A percentile compares a stretch with the other conserved stretches of the same genome.
These are phyloP conservation scores for Juglanconis sp. DNA, from an alignment of 2,329 filamentous ascomycete genomes.

Conservation along the genomic window DNA sequence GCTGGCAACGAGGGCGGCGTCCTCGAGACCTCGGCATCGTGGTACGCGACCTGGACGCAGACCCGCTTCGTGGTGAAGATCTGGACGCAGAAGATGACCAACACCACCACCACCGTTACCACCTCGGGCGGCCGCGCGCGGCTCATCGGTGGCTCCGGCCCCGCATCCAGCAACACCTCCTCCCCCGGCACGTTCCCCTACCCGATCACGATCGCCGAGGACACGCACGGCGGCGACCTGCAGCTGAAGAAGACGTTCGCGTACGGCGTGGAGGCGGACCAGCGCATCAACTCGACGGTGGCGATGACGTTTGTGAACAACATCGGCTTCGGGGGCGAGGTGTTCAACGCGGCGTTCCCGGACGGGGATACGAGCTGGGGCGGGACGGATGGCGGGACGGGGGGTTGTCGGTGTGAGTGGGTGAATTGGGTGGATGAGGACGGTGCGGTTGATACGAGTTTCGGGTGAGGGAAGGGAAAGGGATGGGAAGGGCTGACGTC, in stretches of 20 bases:
- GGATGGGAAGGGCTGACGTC: neutral
- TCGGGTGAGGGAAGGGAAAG: neutral
- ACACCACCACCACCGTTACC: conserved; percentile 31
- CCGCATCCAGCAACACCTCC: conserved; percentile 30
- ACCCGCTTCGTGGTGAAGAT: conserved; percentile 63
- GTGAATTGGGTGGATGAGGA: conserved; percentile 44
- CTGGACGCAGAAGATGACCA: conserved; percentile 49
- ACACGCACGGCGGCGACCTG: conserved; percentile 59
- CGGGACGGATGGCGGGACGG: conserved; percentile 61
- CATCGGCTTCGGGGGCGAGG: conserved; percentile 46
- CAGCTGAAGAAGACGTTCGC: conserved; percentile 52
- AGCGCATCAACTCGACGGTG: conserved; percentile 41
- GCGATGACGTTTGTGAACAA: conserved; percentile 47
- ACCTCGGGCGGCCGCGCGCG: conserved; percentile 24
- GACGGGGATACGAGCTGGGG: conserved; percentile 46
- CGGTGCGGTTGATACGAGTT: conserved; percentile 9
- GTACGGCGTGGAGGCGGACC: conserved; percentile 46
- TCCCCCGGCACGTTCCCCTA: conserved; percentile 61
- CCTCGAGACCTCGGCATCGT: conserved; percentile 49
- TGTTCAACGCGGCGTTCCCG: conserved; percentile 49
- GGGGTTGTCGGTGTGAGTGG: conserved; percentile 62
- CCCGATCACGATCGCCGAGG: conserved; percentile 57
- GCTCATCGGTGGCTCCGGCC: conserved; percentile 31
- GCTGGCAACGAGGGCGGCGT: conserved; percentile 50
- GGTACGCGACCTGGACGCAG: conserved; percentile 56